Percentiles rank a stretch among this genome's conserved stretches.
Conservation (phyloP, 2,329 filamentous ascomycete species). For the Aspergillus sp. region DNA sequence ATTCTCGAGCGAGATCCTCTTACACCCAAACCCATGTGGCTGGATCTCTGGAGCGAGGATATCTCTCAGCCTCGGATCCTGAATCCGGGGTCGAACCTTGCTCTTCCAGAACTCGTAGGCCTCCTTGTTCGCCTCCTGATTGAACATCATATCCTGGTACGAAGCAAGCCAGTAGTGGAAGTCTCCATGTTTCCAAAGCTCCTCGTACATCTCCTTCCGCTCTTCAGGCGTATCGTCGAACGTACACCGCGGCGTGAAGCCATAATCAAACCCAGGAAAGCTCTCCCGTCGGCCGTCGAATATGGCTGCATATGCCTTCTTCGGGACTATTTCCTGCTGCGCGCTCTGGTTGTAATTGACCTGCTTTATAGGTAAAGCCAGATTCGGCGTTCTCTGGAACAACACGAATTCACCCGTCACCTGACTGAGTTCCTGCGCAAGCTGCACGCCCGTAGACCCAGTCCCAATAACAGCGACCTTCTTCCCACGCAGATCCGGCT, state of each 20-base stretch:
- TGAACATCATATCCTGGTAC: constrained; percentile 55
- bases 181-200: constrained; percentile 52
- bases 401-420: constrained; percentile 55
- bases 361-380: constrained; percentile 62
- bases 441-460: constrained; percentile 56
- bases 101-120: constrained; percentile 57
- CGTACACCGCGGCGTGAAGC: constrained; percentile 54
- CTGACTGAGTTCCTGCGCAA: constrained; percentile 60
- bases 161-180: constrained; percentile 55
- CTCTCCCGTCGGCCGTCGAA: constrained; percentile 54
- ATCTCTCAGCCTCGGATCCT: constrained; percentile 50
- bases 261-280: constrained; percentile 61
- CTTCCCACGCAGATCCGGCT: constrained; percentile 47
- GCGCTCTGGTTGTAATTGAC: constrained; percentile 41
- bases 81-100: constrained; percentile 52
- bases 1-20: constrained; percentile 50
- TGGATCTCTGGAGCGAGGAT: constrained; percentile 54
- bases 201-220: constrained; percentile 51
- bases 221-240: constrained; percentile 55
- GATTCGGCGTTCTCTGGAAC: constrained; percentile 67
- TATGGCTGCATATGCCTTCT: constrained; percentile 27
- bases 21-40: constrained; percentile 57
- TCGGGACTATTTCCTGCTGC: background rate
- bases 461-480: constrained; percentile 55
- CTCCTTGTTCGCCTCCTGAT: constrained; percentile 51